These are phyloP conservation scores for Phytophthora megakarya DNA, from an alignment of 352 stramenopile species.

Conservation along the genomic window DNA sequence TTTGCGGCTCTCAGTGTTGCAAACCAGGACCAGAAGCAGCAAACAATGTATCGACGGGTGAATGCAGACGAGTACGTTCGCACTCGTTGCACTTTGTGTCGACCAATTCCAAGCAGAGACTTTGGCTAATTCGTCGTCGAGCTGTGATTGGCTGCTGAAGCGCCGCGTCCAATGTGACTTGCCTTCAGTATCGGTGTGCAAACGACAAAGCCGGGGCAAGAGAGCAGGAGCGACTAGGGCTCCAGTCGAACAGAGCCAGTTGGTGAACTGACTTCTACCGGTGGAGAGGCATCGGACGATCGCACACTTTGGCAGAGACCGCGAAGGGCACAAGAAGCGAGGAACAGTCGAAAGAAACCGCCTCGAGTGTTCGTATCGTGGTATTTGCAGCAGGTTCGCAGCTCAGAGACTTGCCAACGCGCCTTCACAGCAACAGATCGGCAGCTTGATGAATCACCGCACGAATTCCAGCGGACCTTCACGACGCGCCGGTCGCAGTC, in stretches of 20 bases:
- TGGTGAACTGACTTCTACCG: conserved; percentile 35
- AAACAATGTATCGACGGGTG: conserved; percentile 17
- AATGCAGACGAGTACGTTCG: conserved; percentile 1
- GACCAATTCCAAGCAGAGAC: conserved; percentile 25
- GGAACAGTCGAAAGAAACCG: conserved; percentile 30
- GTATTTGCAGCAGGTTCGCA: conserved; percentile 8
- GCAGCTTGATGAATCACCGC: conserved; percentile 43
- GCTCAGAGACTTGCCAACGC: conserved; percentile 24
- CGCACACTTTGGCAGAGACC: conserved; percentile 45
- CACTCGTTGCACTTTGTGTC: conserved; percentile 8
- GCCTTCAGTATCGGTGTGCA: conserved; percentile 7
- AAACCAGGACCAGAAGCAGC: conserved; percentile 36
- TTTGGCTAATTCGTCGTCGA: not conserved
- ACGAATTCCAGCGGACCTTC: conserved; percentile 25
- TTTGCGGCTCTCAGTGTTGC: conserved; percentile 15
- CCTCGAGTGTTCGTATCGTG: conserved; percentile 15
- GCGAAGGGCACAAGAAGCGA: conserved; percentile 39
- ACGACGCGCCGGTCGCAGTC: conserved; percentile 16
- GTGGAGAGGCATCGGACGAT: conserved; percentile 29
- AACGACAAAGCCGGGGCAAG: conserved; percentile 16
- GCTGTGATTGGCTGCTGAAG: conserved; percentile 10
- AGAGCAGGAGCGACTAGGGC: conserved; percentile 37
- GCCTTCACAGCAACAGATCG: not conserved
- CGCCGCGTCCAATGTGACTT: conserved; percentile 1
- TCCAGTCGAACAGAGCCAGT: conserved; percentile 31